Evolutionary conservation across 2,329 filamentous ascomycete genomes (phyloP).

Genomic region (Stemphylium vesicarium): DNA sequence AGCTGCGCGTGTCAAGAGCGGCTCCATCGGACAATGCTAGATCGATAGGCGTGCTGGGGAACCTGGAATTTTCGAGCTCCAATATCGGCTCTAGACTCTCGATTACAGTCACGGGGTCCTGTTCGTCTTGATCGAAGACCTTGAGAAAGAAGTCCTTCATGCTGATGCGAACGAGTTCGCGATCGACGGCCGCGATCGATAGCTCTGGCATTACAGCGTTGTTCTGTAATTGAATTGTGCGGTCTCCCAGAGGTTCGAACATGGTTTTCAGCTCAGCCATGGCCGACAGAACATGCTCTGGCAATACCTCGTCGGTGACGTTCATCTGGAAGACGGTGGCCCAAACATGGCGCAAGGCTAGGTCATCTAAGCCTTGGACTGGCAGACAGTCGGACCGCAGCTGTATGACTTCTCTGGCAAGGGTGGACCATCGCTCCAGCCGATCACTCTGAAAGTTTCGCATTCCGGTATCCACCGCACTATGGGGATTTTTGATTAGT

Average conservation of each 20-base stretch:
- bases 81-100: constrained; percentile 92
- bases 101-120: constrained; percentile 83
- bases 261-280: constrained; percentile 67
- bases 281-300: constrained; percentile 66
- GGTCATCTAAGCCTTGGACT: constrained; percentile 42
- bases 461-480: constrained; percentile 60
- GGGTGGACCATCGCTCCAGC: constrained; percentile 64
- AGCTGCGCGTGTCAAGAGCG: constrained; percentile 12
- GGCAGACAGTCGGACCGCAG: constrained; percentile 37
- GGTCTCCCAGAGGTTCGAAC: constrained; percentile 56
- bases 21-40: constrained; percentile 12
- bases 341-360: constrained; percentile 70
- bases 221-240: constrained; percentile 72
- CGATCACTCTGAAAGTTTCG: constrained; percentile 63
- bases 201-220: constrained; percentile 89
- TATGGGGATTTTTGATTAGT: constrained; percentile 66
- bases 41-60: constrained; percentile 4
- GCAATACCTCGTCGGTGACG: constrained; percentile 60
- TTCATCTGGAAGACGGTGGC: constrained; percentile 67
- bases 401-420: constrained; percentile 63
- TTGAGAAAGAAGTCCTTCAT: constrained; percentile 96
- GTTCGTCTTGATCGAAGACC: constrained; percentile 82
- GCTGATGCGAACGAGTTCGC: constrained; percentile 88
- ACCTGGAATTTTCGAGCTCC: constrained; percentile 60
- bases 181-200: constrained; percentile 80